phyloP scores from a whole-genome alignment of 305 asterid species.

The Fraxinus platypoda region DNA sequence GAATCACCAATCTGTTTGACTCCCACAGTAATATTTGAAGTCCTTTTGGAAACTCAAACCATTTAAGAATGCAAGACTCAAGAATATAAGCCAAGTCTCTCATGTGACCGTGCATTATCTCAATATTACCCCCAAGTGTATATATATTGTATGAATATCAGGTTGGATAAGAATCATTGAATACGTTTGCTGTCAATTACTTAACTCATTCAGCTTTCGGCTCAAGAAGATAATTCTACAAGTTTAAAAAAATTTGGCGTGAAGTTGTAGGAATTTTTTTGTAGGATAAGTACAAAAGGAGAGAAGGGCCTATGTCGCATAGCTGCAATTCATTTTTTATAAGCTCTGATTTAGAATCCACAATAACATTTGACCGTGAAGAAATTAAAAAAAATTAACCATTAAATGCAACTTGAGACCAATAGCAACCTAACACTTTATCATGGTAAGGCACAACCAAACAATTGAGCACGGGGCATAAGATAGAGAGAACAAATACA shows the following conservation, averaged over 20 bases:
- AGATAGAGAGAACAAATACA: constrained; percentile 6
- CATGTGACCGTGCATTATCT: neutral
- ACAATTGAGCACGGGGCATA: constrained; percentile 1
- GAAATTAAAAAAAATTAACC: neutral
- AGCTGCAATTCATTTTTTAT: neutral
- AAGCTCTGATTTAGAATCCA: neutral
- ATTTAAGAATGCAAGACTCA: neutral
- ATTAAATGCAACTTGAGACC: constrained; percentile 7
- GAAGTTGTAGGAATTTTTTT: neutral
- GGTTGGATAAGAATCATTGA: neutral
- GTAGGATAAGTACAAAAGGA: neutral
- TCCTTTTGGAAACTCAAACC: neutral
- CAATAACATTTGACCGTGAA: neutral
- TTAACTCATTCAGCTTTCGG: neutral
- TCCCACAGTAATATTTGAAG: neutral
- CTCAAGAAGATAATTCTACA: neutral
- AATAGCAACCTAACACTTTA: neutral
- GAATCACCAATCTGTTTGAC: neutral
- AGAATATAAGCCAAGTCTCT: neutral
- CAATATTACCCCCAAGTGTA: neutral
- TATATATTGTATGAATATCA: neutral
- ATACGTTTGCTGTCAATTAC: neutral
- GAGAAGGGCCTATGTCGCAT: neutral
- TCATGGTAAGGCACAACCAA: neutral
- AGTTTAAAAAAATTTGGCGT: neutral